Percentiles rank a stretch among this genome's conserved stretches.
Evolutionary conservation across 805 yeast genomes (phyloP).

Genomic region (Ogataea glucozyma): DNA sequence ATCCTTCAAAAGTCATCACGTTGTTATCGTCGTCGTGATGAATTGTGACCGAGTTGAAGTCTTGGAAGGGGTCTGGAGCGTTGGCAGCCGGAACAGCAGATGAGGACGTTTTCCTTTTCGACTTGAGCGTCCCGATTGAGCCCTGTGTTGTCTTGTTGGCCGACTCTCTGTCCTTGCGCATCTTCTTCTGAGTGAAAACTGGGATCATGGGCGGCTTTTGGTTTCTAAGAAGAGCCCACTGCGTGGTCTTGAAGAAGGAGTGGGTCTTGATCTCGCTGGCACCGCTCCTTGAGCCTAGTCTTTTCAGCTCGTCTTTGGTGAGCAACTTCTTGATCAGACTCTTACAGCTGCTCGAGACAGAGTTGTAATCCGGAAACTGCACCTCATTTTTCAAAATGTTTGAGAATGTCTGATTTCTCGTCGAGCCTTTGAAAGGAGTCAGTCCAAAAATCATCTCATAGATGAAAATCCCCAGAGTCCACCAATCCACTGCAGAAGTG

Average conservation of each 20-base stretch:
- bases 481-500: constrained; percentile 98
- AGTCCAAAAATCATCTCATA: constrained; percentile 95
- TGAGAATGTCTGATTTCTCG: constrained; percentile 85
- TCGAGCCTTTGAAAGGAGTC: constrained; percentile 94
- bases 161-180: constrained; percentile 20
- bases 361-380: constrained; percentile 61
- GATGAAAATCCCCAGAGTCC: constrained; percentile 93
- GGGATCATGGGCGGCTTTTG: constrained; percentile 97
- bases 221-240: constrained; percentile 93
- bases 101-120: constrained; percentile 34
- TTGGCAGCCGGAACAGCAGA: constrained; percentile 24
- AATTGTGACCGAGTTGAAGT: constrained; percentile 82
- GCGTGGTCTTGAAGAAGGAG: constrained; percentile 84
- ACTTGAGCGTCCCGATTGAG: constrained; percentile 47
- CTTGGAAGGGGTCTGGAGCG: constrained; percentile 71
- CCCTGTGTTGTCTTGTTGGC: constrained; percentile 23
- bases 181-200: constrained; percentile 44
- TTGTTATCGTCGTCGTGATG: constrained; percentile 63
- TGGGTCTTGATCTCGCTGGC: constrained; percentile 94
- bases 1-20: constrained; percentile 48
- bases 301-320: constrained; percentile 83
- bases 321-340: constrained; percentile 76
- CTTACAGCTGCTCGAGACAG: constrained; percentile 73
- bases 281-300: constrained; percentile 90
- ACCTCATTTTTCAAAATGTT: constrained; percentile 85